A percentile compares a stretch with the other conserved stretches of the same genome.
Evolutionary conservation across 129 eudicot species (phyloP).

Genomic region (Oenanthe sinensis): DNA sequence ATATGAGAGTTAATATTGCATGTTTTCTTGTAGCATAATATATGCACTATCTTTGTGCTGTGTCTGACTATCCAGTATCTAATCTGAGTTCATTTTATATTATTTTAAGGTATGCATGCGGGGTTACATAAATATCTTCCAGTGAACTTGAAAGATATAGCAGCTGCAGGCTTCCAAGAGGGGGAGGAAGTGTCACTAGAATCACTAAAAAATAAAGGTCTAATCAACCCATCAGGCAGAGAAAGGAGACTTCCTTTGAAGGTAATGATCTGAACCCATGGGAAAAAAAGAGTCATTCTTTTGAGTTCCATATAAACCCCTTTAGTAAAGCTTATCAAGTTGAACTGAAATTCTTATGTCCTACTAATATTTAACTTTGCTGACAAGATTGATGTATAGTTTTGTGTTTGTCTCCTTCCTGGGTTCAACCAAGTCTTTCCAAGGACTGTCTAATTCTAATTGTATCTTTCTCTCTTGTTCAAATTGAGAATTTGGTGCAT

Average conservation of each 20-base stretch:
- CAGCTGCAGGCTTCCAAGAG: conserved; percentile 68
- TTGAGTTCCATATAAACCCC: background rate
- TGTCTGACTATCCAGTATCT: conserved; percentile 5
- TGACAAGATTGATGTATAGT: background rate
- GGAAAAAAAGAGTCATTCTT: background rate
- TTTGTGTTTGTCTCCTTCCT: conserved; percentile 3
- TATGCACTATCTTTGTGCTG: background rate
- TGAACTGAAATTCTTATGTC: conserved; percentile 6
- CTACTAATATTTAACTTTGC: background rate
- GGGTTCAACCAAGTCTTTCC: background rate
- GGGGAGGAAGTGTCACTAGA: conserved; percentile 96
- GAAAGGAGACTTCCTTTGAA: conserved; percentile 85
- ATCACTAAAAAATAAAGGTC: conserved; percentile 59
- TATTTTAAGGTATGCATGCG: conserved; percentile 67
- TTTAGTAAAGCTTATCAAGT: background rate
- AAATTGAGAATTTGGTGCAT: background rate
- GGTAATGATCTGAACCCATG: conserved; percentile 28
- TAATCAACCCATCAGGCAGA: conserved; percentile 95
- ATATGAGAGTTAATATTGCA: background rate
- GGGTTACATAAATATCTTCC: conserved; percentile 87
- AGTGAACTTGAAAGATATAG: conserved; percentile 80
- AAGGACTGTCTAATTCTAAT: background rate
- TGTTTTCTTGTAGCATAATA: background rate
- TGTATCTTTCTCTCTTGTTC: background rate
- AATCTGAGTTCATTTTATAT: background rate